phyloP scores from a whole-genome alignment of 2,329 filamentous ascomycete species.

The Aspergillus sergii region DNA sequence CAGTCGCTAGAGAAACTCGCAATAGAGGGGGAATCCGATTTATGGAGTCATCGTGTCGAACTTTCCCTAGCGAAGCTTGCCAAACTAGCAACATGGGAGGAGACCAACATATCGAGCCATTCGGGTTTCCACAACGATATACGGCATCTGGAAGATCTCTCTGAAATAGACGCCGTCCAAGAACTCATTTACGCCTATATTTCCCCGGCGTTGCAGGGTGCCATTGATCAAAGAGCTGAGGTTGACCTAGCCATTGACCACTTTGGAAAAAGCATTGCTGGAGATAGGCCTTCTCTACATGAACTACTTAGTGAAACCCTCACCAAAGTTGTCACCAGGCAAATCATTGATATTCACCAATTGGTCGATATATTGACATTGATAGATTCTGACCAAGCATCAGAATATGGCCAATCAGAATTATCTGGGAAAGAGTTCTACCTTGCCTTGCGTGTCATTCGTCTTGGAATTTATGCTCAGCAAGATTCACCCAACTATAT shows the following conservation, averaged over 20 bases:
- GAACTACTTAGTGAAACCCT: slow-evolving; percentile 73
- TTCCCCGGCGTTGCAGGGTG: slow-evolving; percentile 65
- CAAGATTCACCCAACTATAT: slow-evolving; percentile 43
- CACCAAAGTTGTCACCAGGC: slow-evolving; percentile 69
- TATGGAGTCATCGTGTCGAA: slow-evolving; percentile 94
- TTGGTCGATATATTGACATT: slow-evolving; percentile 72
- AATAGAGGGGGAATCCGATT: slow-evolving; percentile 69
- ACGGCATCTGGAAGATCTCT: slow-evolving; percentile 61
- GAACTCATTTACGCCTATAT: slow-evolving; percentile 74
- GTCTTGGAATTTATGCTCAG: slow-evolving; percentile 58
- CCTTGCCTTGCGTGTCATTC: slow-evolving; percentile 64
- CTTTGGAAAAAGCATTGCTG: slow-evolving; percentile 57
- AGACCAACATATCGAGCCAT: slow-evolving; percentile 23
- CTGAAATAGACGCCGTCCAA: slow-evolving; percentile 76
- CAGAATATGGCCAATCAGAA: slow-evolving; percentile 50
- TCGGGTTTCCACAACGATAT: slow-evolving; percentile 49
- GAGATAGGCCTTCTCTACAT: slow-evolving; percentile 67
- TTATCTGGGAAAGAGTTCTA: slow-evolving; percentile 68
- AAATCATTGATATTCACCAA: slow-evolving; percentile 62
- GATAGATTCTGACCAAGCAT: slow-evolving; percentile 59
- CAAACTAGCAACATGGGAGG: slow-evolving; percentile 64
- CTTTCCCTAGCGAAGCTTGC: slow-evolving; percentile 85
- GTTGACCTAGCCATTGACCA: slow-evolving; percentile 73
- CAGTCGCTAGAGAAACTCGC: slow-evolving; percentile 71
- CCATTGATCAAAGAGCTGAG: slow-evolving; percentile 79